Conservation (phyloP, 352 stramenopile genomes). For the Globisporangium nagaii region DNA sequence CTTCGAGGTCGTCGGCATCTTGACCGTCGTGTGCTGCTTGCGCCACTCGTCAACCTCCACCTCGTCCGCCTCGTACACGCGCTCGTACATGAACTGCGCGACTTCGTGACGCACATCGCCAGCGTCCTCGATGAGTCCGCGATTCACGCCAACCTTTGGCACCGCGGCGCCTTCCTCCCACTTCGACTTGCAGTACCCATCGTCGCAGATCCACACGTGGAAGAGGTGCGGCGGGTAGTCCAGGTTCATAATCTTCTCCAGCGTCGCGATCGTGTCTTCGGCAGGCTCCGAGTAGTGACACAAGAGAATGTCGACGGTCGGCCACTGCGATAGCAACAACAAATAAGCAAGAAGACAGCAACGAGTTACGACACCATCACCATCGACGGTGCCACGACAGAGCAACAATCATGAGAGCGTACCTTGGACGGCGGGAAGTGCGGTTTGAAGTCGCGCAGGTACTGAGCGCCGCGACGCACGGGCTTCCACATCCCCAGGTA, state of each 20-base stretch:
- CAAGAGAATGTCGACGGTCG: constrained; percentile 74
- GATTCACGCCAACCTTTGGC: constrained; percentile 58
- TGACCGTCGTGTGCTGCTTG: constrained; percentile 64
- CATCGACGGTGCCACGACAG: too few relatives aligned
- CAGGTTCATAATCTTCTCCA: constrained; percentile 70
- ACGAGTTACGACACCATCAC: too few relatives aligned
- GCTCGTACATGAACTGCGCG: constrained; percentile 73
- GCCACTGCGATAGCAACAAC: constrained; percentile 25
- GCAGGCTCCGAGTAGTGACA: constrained; percentile 74
- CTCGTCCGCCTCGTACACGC: constrained; percentile 61
- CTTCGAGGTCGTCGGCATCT: constrained; percentile 47
- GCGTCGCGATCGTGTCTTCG: constrained; percentile 69
- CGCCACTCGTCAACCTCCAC: constrained; percentile 70
- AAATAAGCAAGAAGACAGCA: too few relatives aligned
- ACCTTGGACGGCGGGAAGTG: constrained; percentile 53
- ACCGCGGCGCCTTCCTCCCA: constrained; percentile 41
- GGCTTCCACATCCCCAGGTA: constrained; percentile 81
- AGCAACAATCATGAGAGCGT: background rate
- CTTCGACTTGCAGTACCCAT: constrained; percentile 71
- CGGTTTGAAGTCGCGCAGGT: constrained; percentile 63
- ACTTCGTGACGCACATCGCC: constrained; percentile 67
- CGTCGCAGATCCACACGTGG: constrained; percentile 73
- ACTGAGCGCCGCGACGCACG: constrained; percentile 61
- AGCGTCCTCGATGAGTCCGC: constrained; percentile 62
- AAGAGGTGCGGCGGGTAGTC: constrained; percentile 69